Evolutionary conservation across 2,329 filamentous ascomycete species (phyloP).

Genomic region (Emericellopsis atlantica): DNA sequence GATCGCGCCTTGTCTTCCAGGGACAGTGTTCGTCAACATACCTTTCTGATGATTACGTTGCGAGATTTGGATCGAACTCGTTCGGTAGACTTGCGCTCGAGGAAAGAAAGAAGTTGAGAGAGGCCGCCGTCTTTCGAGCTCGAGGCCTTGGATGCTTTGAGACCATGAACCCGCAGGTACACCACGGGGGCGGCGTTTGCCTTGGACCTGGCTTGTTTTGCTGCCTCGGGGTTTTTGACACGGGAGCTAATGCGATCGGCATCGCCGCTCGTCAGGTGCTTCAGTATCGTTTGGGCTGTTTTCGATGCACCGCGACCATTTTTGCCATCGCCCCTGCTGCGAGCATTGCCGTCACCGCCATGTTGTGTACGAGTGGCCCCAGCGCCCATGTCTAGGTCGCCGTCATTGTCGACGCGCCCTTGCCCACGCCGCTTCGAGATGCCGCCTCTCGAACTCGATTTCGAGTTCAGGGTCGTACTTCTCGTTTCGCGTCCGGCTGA

Average conservation of each 20-base stretch:
- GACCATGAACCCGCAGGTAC: slow-evolving; percentile 42
- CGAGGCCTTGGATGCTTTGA: slow-evolving; percentile 57
- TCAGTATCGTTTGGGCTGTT: slow-evolving; percentile 28
- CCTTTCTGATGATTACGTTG: slow-evolving; percentile 48
- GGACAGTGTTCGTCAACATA: slow-evolving; percentile 37
- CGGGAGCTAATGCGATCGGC: slow-evolving; percentile 18
- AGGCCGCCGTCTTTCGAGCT: slow-evolving; percentile 55
- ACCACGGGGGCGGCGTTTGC: slow-evolving; percentile 11
- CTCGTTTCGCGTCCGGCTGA: slow-evolving; percentile 16
- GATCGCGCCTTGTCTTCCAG: not conserved
- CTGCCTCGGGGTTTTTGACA: slow-evolving; percentile 15
- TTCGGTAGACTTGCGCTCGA: slow-evolving; percentile 54
- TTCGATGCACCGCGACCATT: slow-evolving; percentile 19
- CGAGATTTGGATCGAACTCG: too few relatives aligned
- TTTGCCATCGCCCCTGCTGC: slow-evolving; percentile 13
- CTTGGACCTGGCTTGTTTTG: slow-evolving; percentile 11
- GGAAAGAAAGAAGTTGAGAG: slow-evolving; percentile 50
- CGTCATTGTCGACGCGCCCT: slow-evolving; percentile 36
- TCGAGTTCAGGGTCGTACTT: slow-evolving; percentile 14
- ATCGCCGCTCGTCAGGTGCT: slow-evolving; percentile 24
- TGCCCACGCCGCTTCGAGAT: slow-evolving; percentile 35
- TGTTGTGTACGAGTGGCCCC: slow-evolving; percentile 11
- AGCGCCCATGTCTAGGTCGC: slow-evolving; percentile 46
- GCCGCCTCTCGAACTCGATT: slow-evolving; percentile 27
- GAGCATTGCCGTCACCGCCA: slow-evolving; percentile 1